Evolutionary conservation across 1,284 basidiomycete species (phyloP).

Genomic region (Apiotrichum akiyoshidainum): DNA sequence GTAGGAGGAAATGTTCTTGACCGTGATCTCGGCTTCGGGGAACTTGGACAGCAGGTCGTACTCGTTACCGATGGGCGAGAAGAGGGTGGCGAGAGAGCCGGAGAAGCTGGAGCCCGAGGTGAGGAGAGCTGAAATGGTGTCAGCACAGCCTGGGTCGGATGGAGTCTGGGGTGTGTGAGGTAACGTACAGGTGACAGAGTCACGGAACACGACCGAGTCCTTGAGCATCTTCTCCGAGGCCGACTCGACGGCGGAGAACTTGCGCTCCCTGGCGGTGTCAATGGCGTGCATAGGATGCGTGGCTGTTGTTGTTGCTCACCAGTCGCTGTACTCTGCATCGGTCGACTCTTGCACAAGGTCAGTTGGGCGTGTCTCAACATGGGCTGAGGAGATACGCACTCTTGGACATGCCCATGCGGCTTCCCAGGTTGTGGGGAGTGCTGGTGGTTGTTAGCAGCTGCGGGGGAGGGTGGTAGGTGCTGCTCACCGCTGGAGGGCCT

Average conservation of each 20-base stretch:
- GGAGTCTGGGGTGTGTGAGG: background rate
- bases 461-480: background rate
- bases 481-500: conserved; percentile 69
- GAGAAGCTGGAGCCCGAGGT: conserved; percentile 72
- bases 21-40: conserved; percentile 72
- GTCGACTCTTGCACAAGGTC: conserved; percentile 60
- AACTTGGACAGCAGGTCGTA: conserved; percentile 74
- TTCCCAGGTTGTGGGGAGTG: conserved; percentile 81
- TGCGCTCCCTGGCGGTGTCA: conserved; percentile 55
- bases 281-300: background rate
- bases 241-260: conserved; percentile 73
- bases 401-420: conserved; percentile 83
- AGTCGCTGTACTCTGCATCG: conserved; percentile 72
- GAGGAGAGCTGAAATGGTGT: conserved; percentile 63
- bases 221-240: conserved; percentile 86
- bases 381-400: conserved; percentile 58
- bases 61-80: conserved; percentile 77
- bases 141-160: background rate
- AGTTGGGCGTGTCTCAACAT: background rate
- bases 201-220: conserved; percentile 82
- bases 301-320: conserved; percentile 27
- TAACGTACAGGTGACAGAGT: conserved; percentile 69
- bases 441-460: conserved; percentile 38
- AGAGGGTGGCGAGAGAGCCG: conserved; percentile 70
- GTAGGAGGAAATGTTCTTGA: conserved; percentile 72